Conservation (phyloP, 140 eudicot genomes). For the Anethum foeniculum region DNA sequence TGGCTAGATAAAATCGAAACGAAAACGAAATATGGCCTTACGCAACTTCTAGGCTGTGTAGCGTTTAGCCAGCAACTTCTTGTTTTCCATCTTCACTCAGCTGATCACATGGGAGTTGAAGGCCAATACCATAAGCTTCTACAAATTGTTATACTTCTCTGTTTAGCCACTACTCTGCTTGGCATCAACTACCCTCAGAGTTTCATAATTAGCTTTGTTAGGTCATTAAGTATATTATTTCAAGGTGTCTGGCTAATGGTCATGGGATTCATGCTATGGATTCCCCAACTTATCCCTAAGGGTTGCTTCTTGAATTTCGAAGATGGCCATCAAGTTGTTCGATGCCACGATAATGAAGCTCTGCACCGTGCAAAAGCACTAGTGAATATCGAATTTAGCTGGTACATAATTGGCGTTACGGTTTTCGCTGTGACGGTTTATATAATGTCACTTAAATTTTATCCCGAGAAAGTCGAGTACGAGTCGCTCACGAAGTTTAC, state of each 20-base stretch:
- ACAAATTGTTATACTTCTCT: background rate
- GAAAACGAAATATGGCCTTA: background rate
- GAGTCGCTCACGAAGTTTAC: background rate
- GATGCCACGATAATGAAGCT: background rate
- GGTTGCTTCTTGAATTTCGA: constrained; percentile 3
- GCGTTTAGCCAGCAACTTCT: constrained; percentile 11
- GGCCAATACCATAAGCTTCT: constrained; percentile 12
- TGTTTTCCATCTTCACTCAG: constrained; percentile 4
- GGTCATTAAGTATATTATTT: constrained; percentile 8
- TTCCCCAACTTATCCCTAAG: background rate
- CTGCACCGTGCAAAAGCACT: constrained; percentile 9
- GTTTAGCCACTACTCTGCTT: background rate
- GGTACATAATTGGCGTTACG: background rate
- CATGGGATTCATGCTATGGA: constrained; percentile 16
- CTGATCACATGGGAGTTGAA: constrained; percentile 18
- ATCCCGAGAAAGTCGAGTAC: background rate
- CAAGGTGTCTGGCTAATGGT: constrained; percentile 15
- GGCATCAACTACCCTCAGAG: constrained; percentile 1
- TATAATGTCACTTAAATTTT: background rate
- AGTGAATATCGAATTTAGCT: constrained; percentile 8
- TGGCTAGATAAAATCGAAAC: background rate
- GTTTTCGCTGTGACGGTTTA: background rate
- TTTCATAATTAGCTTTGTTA: background rate
- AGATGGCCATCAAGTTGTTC: constrained; percentile 11
- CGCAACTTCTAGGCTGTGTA: background rate